Base-by-base conservation (phyloP, 495 filamentous ascomycete genomes). In the Xylaria intraflava region DNA sequence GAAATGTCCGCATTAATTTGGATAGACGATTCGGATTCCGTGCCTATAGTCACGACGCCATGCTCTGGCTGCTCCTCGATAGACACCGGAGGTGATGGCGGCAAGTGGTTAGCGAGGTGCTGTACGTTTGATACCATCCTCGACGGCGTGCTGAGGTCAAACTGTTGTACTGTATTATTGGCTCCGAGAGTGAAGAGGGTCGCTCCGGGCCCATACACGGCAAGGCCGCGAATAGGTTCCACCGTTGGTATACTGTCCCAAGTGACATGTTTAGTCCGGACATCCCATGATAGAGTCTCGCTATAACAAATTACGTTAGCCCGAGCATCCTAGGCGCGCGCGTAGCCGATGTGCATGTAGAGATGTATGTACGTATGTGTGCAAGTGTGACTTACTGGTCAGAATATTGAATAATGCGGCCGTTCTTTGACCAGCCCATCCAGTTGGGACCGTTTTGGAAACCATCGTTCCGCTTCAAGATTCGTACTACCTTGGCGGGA, bases 351-450 rank as follows among this genome's bases (percentile, higher is more conserved):
- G 42, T 53, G 65, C 51, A 51, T 39, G 53, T 44, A 46, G 46
- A 58, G 51, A 63, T 56, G 30, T 38, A 38, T 5, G 35, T 38
- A 19, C 17, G n/a, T 38, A 38, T 38, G 35, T n/a, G 17, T 39
- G 53, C 42, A 49, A 48, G 61, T 54, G 64, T 56, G 38, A 52
- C 89, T 75, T 72, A 96, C 92, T 88, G 83, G 70, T 96, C 90
- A 7, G 90, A 82, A 71, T 83, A 92, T 71, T 99, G 93, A 46
- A 99, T 79, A 56, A 99, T 90, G 58, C 88, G 85, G 24, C 93
- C 93, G 73, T 95, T 96, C 73, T 95, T 97, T 3, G 94, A 97
- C 93, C 93, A 99, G 22, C 81, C 87, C 78, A 95, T 88, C 92
- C 92, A 99, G 67, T 95, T 95, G 17, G 86, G 88, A 9, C 90